Evolutionary conservation across 2,329 filamentous ascomycete species (phyloP), one percentile per base, ranked within the genome.

Genomic region (Fusarium sp.): DNA sequence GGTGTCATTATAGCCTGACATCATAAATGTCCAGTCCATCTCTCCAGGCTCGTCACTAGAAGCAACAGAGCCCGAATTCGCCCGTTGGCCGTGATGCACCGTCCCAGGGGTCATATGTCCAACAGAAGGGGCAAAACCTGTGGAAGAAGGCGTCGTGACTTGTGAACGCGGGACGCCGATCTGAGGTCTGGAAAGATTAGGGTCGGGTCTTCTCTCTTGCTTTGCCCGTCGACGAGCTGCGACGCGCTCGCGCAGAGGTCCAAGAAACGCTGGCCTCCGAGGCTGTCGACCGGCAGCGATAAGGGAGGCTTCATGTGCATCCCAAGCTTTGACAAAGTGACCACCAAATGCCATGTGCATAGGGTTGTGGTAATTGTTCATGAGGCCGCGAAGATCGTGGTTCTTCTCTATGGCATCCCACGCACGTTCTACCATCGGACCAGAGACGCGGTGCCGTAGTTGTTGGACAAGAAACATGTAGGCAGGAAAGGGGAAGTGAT

Each of bases 281-380:
- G 84, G 64, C 3, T 80, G 76, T 30, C 81, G 82, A 1, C 87
- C 87, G 9, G 80, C 77, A 53, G 81, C 80, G 7, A 79, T 68
- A 68, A 85, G 82, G 15, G 85, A 84, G 3, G 83, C 80, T 70
- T 86, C 85, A 58, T 86, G 84, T 4, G 86, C 86, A 45, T 87
- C 85, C 89, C 89, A 91, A 0, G 89, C 88, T 72, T 89, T 90
- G 61, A 91, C 78, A 43, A 91, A 87, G 20, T 87, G 82, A 22
- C 82, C 81, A 2, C 86, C 85, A 66, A 91, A 89, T 1, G 86
- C 85, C 30, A 86, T 79, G 71, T 89, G 87, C 79, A 90, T 83
- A 9, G 88, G 88, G 45, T 82, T 89, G 52, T 85, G 83, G 50
- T 85, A 78, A 61, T 85, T 83, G 45, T 83, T 83, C 34, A 82